These are phyloP conservation scores for Gyromitra esculenta DNA, from an alignment of 2,329 filamentous ascomycete species.

Conservation along the genomic window DNA sequence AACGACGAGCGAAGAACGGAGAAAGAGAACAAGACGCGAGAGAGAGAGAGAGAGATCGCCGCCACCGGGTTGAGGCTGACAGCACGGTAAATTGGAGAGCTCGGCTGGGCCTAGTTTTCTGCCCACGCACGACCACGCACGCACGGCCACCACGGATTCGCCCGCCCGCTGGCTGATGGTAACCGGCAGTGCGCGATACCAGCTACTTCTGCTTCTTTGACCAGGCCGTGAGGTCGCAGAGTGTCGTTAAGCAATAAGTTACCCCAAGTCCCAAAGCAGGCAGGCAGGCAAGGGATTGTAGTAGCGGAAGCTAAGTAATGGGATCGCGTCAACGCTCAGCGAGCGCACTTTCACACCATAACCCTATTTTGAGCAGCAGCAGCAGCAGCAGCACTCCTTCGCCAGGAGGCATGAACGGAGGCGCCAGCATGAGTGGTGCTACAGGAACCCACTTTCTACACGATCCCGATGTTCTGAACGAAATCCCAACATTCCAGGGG, in stretches of 20 bases:
- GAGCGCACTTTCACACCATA: conserved; percentile 54
- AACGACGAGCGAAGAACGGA: background rate
- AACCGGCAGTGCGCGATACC: conserved; percentile 24
- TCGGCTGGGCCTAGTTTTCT: conserved; percentile 31
- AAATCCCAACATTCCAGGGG: conserved; percentile 54
- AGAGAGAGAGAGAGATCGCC: conserved; percentile 14
- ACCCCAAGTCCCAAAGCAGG: conserved; percentile 8
- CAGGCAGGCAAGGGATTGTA: background rate
- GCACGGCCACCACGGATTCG: conserved; percentile 4
- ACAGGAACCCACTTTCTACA: conserved; percentile 48
- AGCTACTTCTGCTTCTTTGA: conserved; percentile 14
- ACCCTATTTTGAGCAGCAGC: conserved; percentile 30
- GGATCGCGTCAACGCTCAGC: conserved; percentile 54
- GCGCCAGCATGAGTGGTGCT: conserved; percentile 24
- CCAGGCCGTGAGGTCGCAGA: background rate
- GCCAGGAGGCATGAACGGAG: conserved; percentile 49
- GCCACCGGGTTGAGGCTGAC: conserved; percentile 13
- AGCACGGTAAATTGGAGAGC: conserved; percentile 23
- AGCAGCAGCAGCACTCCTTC: conserved; percentile 44
- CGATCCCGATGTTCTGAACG: conserved; percentile 51
- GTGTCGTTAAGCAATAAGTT: conserved; percentile 21
- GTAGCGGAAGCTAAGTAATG: conserved; percentile 41
- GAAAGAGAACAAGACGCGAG: background rate
- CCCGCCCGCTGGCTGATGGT: conserved; percentile 36
- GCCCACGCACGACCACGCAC: conserved; percentile 25